phyloP scores from a whole-genome alignment of 805 yeast genomes.

The Crinitomyces ghanaensis region DNA sequence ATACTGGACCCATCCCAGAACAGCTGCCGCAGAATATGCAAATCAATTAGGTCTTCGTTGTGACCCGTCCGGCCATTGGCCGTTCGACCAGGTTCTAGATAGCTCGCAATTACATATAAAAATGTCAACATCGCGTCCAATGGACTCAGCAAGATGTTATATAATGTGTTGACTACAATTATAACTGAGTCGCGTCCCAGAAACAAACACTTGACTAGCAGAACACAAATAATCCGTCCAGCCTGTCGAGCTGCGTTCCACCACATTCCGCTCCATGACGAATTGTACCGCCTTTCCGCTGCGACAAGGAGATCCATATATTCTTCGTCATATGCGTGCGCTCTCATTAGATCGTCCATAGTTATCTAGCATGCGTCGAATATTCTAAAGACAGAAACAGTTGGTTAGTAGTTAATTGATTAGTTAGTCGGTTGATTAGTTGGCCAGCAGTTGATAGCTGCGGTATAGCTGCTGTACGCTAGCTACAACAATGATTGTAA shows the following conservation, averaged over 20 bases:
- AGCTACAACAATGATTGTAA: too few relatives aligned
- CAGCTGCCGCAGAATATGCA: slow-evolving; percentile 10
- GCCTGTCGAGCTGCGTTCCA: not conserved
- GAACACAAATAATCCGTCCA: slow-evolving; percentile 4
- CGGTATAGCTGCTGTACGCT: too few relatives aligned
- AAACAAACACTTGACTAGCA: slow-evolving; percentile 9
- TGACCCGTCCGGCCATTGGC: not conserved
- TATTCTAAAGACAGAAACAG: not conserved
- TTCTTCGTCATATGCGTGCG: slow-evolving; percentile 7
- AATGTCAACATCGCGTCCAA: slow-evolving; percentile 10
- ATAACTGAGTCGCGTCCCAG: slow-evolving; percentile 10
- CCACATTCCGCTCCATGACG: slow-evolving; percentile 8
- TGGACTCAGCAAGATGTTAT: slow-evolving; percentile 10
- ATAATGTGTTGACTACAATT: slow-evolving; percentile 4
- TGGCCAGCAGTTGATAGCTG: too few relatives aligned
- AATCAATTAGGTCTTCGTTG: slow-evolving; percentile 6
- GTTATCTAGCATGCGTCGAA: too few relatives aligned
- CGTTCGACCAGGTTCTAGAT: not conserved
- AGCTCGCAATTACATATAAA: slow-evolving; percentile 5
- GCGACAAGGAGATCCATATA: slow-evolving; percentile 10
- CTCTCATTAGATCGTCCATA: too few relatives aligned
- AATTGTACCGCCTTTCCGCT: slow-evolving; percentile 10
- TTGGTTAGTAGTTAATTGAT: slow-evolving; percentile 1
- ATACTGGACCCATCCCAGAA: slow-evolving; percentile 14
- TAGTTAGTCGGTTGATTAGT: too few relatives aligned